Evolutionary conservation across 1,284 basidiomycete species (phyloP).

Genomic region (Cystobasidium slooffiae): DNA sequence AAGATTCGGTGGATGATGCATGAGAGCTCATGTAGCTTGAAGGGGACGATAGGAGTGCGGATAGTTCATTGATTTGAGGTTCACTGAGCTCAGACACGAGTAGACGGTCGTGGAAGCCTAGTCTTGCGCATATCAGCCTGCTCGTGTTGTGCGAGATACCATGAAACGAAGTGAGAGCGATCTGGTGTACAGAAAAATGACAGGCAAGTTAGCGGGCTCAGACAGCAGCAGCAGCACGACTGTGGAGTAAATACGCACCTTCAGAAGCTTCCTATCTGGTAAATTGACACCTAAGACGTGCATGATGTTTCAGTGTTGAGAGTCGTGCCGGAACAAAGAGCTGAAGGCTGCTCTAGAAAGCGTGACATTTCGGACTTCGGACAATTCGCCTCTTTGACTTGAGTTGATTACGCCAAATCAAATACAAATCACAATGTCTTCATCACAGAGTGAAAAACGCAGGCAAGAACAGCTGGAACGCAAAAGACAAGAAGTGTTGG

Average conservation of each 20-base stretch:
- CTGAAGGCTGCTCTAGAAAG: not conserved
- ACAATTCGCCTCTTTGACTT: not conserved
- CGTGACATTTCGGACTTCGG: not conserved
- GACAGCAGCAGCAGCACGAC: not conserved
- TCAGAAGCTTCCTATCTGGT: constrained; percentile 69
- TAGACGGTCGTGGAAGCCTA: constrained; percentile 77
- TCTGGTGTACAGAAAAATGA: constrained; percentile 60
- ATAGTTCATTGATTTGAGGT: constrained; percentile 77
- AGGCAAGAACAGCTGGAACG: constrained; percentile 78
- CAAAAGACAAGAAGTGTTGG: constrained; percentile 75
- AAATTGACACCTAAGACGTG: constrained; percentile 74
- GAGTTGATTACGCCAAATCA: not conserved
- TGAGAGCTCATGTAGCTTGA: constrained; percentile 59
- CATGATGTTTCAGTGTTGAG: constrained; percentile 25
- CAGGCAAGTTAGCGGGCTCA: not conserved
- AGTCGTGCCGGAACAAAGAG: constrained; percentile 1
- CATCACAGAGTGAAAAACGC: constrained; percentile 71
- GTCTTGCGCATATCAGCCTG: constrained; percentile 79
- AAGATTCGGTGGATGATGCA: constrained; percentile 13
- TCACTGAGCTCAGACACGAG: constrained; percentile 76
- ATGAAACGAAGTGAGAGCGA: constrained; percentile 80
- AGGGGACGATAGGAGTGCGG: constrained; percentile 86
- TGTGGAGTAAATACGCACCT: constrained; percentile 60
- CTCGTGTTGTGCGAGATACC: constrained; percentile 77
- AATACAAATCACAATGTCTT: constrained; percentile 62